phyloP scores from a whole-genome alignment of 352 stramenopile genomes.

The Pythium phragmiticola region DNA sequence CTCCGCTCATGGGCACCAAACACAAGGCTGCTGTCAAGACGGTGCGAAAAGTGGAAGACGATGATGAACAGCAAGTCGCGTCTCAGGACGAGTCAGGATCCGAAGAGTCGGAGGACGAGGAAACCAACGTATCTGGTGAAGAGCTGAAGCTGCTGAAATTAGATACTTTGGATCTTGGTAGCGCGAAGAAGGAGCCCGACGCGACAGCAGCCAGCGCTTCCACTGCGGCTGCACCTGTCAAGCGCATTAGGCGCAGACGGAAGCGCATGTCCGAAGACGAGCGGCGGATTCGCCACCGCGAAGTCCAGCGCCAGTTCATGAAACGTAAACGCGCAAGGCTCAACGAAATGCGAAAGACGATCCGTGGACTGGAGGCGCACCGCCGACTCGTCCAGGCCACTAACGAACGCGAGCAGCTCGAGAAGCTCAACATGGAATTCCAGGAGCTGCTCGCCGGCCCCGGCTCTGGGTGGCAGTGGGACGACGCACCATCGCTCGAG shows the following conservation, averaged over 20 bases:
- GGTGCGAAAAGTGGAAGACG: not conserved
- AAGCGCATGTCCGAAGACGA: conserved; percentile 25
- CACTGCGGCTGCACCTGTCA: not conserved
- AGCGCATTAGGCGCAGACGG: conserved; percentile 18
- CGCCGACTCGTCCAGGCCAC: conserved; percentile 8
- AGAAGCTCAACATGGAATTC: conserved; percentile 10
- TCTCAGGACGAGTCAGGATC: not conserved
- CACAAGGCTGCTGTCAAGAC: not conserved
- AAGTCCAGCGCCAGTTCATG: conserved; percentile 30
- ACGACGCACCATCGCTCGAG: not conserved
- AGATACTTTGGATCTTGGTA: too few species aligned
- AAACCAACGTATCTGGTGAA: not conserved
- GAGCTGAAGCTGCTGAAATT: conserved; percentile 15
- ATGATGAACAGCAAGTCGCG: not conserved
- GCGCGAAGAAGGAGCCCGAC: not conserved
- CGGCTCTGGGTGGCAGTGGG: conserved; percentile 16
- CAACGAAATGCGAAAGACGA: conserved; percentile 21
- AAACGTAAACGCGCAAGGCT: conserved; percentile 23
- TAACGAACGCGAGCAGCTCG: conserved; percentile 6
- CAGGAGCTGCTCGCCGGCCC: conserved; percentile 1
- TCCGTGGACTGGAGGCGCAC: conserved; percentile 14
- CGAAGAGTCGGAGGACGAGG: conserved; percentile 1
- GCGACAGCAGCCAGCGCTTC: not conserved
- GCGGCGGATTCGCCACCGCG: conserved; percentile 18
- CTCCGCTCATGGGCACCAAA: not conserved